A percentile compares a stretch with the other conserved stretches of the same genome.
These are phyloP conservation scores for Aspergillus versicolor DNA, from an alignment of 2,329 filamentous ascomycete genomes.

Conservation along the genomic window DNA sequence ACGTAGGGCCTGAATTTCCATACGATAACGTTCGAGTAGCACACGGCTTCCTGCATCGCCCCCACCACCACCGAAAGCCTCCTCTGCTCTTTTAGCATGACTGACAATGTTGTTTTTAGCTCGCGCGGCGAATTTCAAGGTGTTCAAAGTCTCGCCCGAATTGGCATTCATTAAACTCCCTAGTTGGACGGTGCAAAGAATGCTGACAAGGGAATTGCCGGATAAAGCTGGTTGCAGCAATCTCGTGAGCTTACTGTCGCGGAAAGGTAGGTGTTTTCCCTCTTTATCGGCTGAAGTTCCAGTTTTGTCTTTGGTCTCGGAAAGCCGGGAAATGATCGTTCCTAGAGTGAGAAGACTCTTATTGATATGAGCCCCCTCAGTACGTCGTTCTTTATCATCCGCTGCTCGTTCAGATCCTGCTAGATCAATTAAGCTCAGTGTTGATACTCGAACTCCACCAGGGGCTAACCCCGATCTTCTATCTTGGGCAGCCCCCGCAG, in stretches of 20 bases:
- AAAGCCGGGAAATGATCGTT: constrained; percentile 91
- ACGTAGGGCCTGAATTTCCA: constrained; percentile 84
- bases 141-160: constrained; percentile 87
- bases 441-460: constrained; percentile 92
- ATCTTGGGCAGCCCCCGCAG: constrained; percentile 53
- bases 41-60: constrained; percentile 80
- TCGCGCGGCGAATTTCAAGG: constrained; percentile 91
- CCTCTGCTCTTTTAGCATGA: constrained; percentile 91
- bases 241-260: constrained; percentile 95
- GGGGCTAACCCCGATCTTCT: constrained; percentile 71
- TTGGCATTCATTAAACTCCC: constrained; percentile 73
- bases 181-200: constrained; percentile 93
- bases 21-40: constrained; percentile 84
- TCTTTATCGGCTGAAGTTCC: constrained; percentile 73
- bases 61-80: constrained; percentile 75
- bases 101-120: constrained; percentile 98
- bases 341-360: constrained; percentile 94
- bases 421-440: constrained; percentile 90
- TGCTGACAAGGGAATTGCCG: constrained; percentile 91
- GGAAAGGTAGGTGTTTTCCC: constrained; percentile 88
- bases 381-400: constrained; percentile 88
- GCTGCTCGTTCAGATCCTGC: constrained; percentile 95
- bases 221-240: constrained; percentile 89
- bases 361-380: constrained; percentile 97
- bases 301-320: constrained; percentile 81